These are phyloP conservation scores for Curvularia verruculosa DNA, from an alignment of 2,329 filamentous ascomycete species.

Conservation along the genomic window DNA sequence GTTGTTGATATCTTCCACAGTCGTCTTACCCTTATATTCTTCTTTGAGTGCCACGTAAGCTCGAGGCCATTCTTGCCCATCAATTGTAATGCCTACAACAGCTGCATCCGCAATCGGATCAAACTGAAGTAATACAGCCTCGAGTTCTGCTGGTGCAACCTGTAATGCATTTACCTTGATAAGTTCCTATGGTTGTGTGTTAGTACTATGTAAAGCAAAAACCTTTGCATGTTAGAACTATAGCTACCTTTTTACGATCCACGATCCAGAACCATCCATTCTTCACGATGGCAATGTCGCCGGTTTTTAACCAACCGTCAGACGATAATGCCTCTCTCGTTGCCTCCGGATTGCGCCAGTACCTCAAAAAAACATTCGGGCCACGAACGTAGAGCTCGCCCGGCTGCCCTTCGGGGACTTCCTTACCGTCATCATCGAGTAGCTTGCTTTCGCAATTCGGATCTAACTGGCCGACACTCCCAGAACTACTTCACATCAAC, in stretches of 20 bases:
- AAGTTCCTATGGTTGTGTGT: slow-evolving; percentile 35
- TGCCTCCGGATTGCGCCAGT: slow-evolving; percentile 51
- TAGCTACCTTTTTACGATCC: slow-evolving; percentile 43
- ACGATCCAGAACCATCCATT: slow-evolving; percentile 48
- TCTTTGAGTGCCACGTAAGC: slow-evolving; percentile 61
- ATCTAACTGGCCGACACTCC: slow-evolving; percentile 49
- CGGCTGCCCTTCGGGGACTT: slow-evolving; percentile 47
- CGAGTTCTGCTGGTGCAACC: slow-evolving; percentile 51
- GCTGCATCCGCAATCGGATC: slow-evolving; percentile 62
- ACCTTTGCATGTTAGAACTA: neutral
- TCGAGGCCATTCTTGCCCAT: slow-evolving; percentile 59
- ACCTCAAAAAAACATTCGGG: slow-evolving; percentile 50
- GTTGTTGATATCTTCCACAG: slow-evolving; percentile 34
- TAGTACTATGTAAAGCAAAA: neutral
- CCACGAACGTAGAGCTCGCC: slow-evolving; percentile 52
- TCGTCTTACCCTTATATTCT: slow-evolving; percentile 47
- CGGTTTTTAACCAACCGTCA: slow-evolving; percentile 50
- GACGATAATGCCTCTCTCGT: slow-evolving; percentile 47
- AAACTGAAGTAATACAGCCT: slow-evolving; percentile 59
- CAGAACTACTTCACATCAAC: slow-evolving; percentile 32
- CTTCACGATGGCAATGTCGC: slow-evolving; percentile 43
- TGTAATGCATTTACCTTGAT: slow-evolving; percentile 53
- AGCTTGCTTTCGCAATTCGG: slow-evolving; percentile 51
- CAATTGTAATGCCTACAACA: slow-evolving; percentile 60
- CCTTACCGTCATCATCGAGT: slow-evolving; percentile 52